Base-by-base conservation (phyloP, 2,329 filamentous ascomycete genomes). In the Pyricularia pennisetigena region DNA sequence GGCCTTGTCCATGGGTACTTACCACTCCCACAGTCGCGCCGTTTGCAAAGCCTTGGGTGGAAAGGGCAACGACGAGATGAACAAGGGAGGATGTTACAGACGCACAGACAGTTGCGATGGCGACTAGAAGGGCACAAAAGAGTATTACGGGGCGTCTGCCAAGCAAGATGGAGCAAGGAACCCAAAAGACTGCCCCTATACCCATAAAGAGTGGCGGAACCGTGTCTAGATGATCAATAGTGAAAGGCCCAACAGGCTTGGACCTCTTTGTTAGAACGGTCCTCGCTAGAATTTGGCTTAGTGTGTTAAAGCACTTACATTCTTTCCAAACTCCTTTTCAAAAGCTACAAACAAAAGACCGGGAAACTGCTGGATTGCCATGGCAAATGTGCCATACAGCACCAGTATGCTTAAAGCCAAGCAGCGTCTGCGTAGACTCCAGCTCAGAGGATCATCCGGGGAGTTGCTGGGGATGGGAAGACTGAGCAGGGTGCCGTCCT, bases 101-200 rank as follows among this genome's bases (percentile, higher is more conserved):
- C 4, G 77, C 77, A 24, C 71, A 70, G 0, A 77, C 28, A 0
- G 72, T 75, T 0, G 75, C 73, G 3, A 75, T 24, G 7, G 76
- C 68, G 28, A 75, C 72, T 26, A 78, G 61, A 0, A 74, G 12
- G 0, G 76, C 69, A 23, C 73, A 76, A 0, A 76, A 66, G 4
- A 80, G 68, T 14, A 79, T 74, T 0, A 77, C 75, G 0, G 78
- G 78, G 10, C 79, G 73, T 26, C 78, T 73, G 3, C 79, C 79
- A 57, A 80, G 68, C 0, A 76, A 76, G 9, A 79, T 70, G 3
- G 76, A 76, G 4, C 79, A 63, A 3, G 77, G 78, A 6, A 79
- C 75, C 76, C 77, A 80, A 5, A 79, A 59, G 23, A 79, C 72
- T 30, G 74, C 74, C 1, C 78, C 78, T 5, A 79, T 67, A 6